These are phyloP conservation scores for Phaeosphaeriaceae sp. DNA, from an alignment of 2,329 filamentous ascomycete species.

Conservation along the genomic window DNA sequence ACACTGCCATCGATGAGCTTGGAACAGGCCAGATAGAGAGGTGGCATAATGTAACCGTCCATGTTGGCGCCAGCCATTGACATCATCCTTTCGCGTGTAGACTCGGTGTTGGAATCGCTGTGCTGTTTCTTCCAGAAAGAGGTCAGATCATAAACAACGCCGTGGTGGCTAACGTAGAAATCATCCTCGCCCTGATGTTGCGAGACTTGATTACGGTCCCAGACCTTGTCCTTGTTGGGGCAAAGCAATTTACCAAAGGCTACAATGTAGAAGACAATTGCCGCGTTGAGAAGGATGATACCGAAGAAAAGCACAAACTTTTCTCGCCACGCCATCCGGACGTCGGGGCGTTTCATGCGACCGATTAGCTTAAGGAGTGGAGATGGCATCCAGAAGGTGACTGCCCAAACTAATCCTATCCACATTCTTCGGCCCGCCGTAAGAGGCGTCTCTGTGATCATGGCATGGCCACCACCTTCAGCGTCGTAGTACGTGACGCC, in stretches of 20 bases:
- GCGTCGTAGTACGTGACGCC: slow-evolving; percentile 73
- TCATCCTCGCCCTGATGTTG: slow-evolving; percentile 76
- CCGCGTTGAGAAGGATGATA: slow-evolving; percentile 81
- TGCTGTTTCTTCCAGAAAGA: slow-evolving; percentile 89
- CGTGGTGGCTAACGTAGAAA: slow-evolving; percentile 87
- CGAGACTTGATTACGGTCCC: slow-evolving; percentile 74
- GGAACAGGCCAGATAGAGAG: slow-evolving; percentile 76
- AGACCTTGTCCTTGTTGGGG: slow-evolving; percentile 90
- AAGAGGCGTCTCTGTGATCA: slow-evolving; percentile 74
- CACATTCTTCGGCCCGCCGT: slow-evolving; percentile 74
- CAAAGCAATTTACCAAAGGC: slow-evolving; percentile 85
- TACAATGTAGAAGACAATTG: slow-evolving; percentile 92
- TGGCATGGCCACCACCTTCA: slow-evolving; percentile 78
- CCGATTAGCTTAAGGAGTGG: slow-evolving; percentile 80
- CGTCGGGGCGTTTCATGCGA: slow-evolving; percentile 96
- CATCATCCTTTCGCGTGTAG: slow-evolving; percentile 71
- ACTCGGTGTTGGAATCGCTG: slow-evolving; percentile 74
- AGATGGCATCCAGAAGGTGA: slow-evolving; percentile 96
- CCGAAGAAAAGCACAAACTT: slow-evolving; percentile 84
- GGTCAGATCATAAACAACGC: slow-evolving; percentile 89
- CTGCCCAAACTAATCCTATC: slow-evolving; percentile 81
- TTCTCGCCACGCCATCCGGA: slow-evolving; percentile 96
- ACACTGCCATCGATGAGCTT: slow-evolving; percentile 66
- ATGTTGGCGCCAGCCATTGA: slow-evolving; percentile 80
- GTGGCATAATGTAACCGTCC: slow-evolving; percentile 85